Percentiles rank a stretch among this genome's conserved stretches.
Conservation (phyloP, 495 filamentous ascomycete genomes). For the Clavariopsis aquatica region DNA sequence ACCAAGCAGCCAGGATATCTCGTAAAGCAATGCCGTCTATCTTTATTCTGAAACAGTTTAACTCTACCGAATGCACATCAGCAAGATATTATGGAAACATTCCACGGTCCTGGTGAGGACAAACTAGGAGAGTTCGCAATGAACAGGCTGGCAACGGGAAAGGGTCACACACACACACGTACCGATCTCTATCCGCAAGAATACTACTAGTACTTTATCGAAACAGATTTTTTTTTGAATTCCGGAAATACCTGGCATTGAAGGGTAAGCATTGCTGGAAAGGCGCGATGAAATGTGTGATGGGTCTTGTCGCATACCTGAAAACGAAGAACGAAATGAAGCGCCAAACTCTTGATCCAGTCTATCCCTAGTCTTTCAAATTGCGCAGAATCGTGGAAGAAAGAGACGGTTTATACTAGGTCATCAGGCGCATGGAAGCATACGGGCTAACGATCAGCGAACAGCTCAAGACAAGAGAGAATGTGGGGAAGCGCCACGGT, state of each 20-base stretch:
- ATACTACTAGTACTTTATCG: conserved; percentile 27
- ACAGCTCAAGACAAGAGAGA: conserved; percentile 31
- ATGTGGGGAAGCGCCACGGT: conserved; percentile 40
- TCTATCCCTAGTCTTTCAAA: conserved; percentile 43
- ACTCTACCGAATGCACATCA: not conserved
- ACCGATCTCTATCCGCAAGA: not conserved
- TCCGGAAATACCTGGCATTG: conserved; percentile 25
- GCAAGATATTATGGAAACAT: not conserved
- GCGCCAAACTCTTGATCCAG: conserved; percentile 38
- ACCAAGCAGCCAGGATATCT: conserved; percentile 12
- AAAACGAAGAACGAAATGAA: conserved; percentile 31
- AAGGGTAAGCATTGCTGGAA: conserved; percentile 26
- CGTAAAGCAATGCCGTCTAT: conserved; percentile 6
- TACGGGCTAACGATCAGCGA: conserved; percentile 15
- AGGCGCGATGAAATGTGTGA: conserved; percentile 1
- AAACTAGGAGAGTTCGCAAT: no score
- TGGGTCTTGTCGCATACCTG: conserved; percentile 18
- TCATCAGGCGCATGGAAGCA: conserved; percentile 33
- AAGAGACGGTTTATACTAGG: conserved; percentile 36
- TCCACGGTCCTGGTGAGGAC: not conserved
- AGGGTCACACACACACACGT: no score
- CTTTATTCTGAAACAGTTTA: not conserved
- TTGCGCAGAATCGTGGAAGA: conserved; percentile 36
- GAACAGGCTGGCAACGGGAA: no score
- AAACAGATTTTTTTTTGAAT: conserved; percentile 32